Percentiles rank a stretch among this genome's conserved stretches.
Evolutionary conservation across 208 protist species (phyloP).

Genomic region (Leptomonas seymouri): DNA sequence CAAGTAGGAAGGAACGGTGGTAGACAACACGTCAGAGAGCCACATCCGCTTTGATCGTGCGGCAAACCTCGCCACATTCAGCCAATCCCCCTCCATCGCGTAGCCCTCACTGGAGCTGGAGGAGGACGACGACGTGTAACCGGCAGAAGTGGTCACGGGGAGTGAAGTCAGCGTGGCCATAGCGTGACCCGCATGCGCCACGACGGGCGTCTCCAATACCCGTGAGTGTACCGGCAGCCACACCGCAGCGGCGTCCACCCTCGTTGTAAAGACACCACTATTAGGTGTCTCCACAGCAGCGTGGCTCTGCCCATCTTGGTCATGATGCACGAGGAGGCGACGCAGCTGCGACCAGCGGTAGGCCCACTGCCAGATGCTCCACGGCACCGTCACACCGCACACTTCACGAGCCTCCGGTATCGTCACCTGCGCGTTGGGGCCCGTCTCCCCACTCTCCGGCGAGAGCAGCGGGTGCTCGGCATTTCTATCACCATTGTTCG

Average conservation of each 20-base stretch:
- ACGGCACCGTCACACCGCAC: conserved; percentile 56
- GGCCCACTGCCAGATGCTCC: conserved; percentile 90
- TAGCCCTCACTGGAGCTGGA: conserved; percentile 32
- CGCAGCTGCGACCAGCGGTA: conserved; percentile 64
- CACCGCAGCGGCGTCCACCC: conserved; percentile 20
- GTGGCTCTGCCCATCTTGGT: neutral
- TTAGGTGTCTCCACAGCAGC: neutral
- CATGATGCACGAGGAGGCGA: conserved; percentile 8
- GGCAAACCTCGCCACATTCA: conserved; percentile 24
- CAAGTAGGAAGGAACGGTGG: conserved; percentile 26
- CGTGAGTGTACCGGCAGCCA: conserved; percentile 22
- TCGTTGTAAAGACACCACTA: neutral
- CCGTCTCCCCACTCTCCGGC: conserved; percentile 10
- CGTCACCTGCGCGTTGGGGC: conserved; percentile 38
- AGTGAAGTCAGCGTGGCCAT: neutral
- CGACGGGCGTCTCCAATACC: neutral
- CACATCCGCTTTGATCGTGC: conserved; percentile 33
- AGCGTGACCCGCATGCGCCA: neutral
- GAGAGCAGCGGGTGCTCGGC: conserved; percentile 11
- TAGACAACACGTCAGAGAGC: conserved; percentile 18
- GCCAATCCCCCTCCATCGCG: conserved; percentile 31
- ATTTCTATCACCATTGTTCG: neutral
- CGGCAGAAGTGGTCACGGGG: neutral
- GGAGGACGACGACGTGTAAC: conserved; percentile 21
- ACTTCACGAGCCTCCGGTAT: conserved; percentile 56